These are phyloP conservation scores for Eremochloa ophiuroides DNA, from an alignment of 176 grass and related monocot species.

Conservation along the genomic window DNA sequence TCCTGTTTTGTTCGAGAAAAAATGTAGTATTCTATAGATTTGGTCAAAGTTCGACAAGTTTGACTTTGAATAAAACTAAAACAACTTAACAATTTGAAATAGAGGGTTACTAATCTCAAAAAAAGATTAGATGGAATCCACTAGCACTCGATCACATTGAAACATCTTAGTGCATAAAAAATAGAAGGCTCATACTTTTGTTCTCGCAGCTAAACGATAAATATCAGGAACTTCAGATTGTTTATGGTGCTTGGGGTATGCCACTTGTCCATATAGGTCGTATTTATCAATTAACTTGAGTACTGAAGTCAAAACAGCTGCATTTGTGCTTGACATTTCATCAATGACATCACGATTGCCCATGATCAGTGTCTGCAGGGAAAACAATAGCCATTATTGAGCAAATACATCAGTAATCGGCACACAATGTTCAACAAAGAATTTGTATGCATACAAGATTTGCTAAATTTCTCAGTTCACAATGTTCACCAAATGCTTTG, in stretches of 20 bases:
- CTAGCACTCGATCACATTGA: not conserved
- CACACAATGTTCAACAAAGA: not conserved
- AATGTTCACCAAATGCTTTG: constrained; percentile 86
- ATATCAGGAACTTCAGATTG: constrained; percentile 92
- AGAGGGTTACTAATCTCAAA: not conserved
- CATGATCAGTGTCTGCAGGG: constrained; percentile 79
- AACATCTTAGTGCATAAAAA: constrained; percentile 8
- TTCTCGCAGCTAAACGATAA: constrained; percentile 75
- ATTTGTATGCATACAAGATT: constrained; percentile 59
- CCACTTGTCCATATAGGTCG: constrained; percentile 85
- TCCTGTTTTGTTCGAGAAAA: too few relatives aligned
- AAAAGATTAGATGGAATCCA: not conserved
- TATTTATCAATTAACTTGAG: constrained; percentile 91
- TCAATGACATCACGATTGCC: constrained; percentile 86
- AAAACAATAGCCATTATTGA: not conserved
- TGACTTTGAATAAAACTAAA: not conserved
- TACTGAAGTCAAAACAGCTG: constrained; percentile 62
- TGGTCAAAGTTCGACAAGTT: not conserved
- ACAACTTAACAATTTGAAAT: not conserved
- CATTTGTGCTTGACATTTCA: constrained; percentile 85
- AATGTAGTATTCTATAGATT: not conserved
- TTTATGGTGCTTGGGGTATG: constrained; percentile 90
- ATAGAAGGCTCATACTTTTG: constrained; percentile 49
- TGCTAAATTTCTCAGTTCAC: constrained; percentile 70
- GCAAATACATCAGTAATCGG: not conserved